These are phyloP conservation scores for Sideroxylon spinosum DNA, from an alignment of 179 eudicot genomes.

Conservation along the genomic window DNA sequence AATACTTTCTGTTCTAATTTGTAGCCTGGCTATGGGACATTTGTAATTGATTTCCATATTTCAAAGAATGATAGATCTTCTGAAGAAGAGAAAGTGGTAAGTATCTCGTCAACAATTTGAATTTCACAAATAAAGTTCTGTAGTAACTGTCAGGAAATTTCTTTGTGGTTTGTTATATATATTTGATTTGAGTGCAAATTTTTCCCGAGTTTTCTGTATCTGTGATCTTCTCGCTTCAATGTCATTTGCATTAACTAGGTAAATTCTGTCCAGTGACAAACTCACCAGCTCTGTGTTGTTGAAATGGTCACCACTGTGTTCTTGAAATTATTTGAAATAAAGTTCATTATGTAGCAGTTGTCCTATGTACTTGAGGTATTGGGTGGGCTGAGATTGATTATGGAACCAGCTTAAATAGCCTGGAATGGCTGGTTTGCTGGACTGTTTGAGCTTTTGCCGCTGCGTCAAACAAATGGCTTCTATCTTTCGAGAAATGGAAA, in stretches of 20 bases:
- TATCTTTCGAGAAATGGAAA: background rate
- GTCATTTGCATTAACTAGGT: background rate
- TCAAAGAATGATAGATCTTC: slow-evolving; percentile 36
- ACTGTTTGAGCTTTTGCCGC: background rate
- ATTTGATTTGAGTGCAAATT: slow-evolving; percentile 6
- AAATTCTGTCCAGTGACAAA: background rate
- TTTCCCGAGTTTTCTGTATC: background rate
- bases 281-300: background rate
- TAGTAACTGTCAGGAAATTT: background rate
- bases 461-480: background rate
- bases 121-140: slow-evolving; percentile 9
- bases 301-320: background rate
- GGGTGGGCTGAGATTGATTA: background rate
- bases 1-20: slow-evolving; percentile 20
- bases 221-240: background rate
- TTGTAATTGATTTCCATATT: slow-evolving; percentile 67
- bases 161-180: background rate
- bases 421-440: background rate
- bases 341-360: background rate
- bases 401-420: background rate
- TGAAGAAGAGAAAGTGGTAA: slow-evolving; percentile 58
- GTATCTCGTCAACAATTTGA: slow-evolving; percentile 19
- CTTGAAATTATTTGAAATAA: background rate
- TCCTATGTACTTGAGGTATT: background rate
- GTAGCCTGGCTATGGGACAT: slow-evolving; percentile 83